These are phyloP conservation scores for Penicillium sp. DNA, from an alignment of 2,329 filamentous ascomycete species.

Conservation along the genomic window DNA sequence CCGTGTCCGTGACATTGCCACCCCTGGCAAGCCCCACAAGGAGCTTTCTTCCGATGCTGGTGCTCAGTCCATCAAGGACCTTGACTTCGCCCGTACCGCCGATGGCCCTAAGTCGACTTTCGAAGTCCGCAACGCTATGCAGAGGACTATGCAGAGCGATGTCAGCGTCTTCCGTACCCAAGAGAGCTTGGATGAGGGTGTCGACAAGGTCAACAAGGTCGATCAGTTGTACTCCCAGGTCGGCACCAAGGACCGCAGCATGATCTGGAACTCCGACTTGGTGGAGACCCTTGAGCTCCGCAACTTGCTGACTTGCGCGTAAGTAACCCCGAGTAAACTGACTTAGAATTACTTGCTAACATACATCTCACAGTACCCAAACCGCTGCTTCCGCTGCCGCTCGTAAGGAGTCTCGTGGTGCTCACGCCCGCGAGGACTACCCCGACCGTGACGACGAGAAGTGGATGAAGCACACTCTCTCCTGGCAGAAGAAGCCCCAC, in stretches of 20 bases:
- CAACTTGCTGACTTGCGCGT: constrained; percentile 95
- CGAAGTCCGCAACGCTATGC: constrained; percentile 88
- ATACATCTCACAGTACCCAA: constrained; percentile 61
- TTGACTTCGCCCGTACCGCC: constrained; percentile 81
- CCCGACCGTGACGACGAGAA: constrained; percentile 91
- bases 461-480: constrained; percentile 99
- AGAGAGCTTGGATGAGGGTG: constrained; percentile 89
- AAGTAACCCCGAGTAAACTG: constrained; percentile 46
- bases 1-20: constrained; percentile 93
- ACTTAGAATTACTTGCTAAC: constrained; percentile 5
- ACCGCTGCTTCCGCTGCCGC: constrained; percentile 87
- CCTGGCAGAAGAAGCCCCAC: constrained; percentile 91
- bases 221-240: constrained; percentile 77
- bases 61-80: constrained; percentile 77
- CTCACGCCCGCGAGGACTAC: constrained; percentile 94
- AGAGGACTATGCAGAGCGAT: constrained; percentile 97
- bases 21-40: constrained; percentile 75
- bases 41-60: constrained; percentile 81
- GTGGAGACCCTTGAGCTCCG: constrained; percentile 94
- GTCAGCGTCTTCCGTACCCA: constrained; percentile 96
- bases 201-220: constrained; percentile 79
- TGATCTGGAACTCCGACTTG: constrained; percentile 99
- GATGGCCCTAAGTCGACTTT: constrained; percentile 82
- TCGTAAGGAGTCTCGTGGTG: constrained; percentile 95
- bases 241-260: constrained; percentile 95